These are phyloP conservation scores for Podaxis carcinomalis DNA, from an alignment of 768 basidiomycete genomes.

Conservation along the genomic window DNA sequence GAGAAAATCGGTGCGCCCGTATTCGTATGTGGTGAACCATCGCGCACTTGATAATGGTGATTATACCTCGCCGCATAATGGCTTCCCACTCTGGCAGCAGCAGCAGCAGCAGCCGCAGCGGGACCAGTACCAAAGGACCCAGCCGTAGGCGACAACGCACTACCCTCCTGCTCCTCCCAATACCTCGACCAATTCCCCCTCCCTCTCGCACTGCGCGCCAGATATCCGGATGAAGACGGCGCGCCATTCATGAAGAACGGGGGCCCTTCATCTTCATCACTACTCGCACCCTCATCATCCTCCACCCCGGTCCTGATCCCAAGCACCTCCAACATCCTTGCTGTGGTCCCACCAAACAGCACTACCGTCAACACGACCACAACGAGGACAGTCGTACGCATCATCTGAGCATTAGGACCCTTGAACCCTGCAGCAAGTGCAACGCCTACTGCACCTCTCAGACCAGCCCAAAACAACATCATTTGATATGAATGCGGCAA, in stretches of 20 bases:
- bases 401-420: constrained; percentile 86
- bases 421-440: constrained; percentile 95
- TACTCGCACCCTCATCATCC: constrained; percentile 70
- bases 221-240: constrained; percentile 15
- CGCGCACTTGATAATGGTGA: constrained; percentile 27
- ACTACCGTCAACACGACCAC: constrained; percentile 95
- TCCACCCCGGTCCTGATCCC: constrained; percentile 95
- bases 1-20: constrained; percentile 44
- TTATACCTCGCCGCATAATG: constrained; percentile 62
- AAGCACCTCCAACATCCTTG: constrained; percentile 94
- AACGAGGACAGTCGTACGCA: constrained; percentile 90
- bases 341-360: constrained; percentile 95
- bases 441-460: constrained; percentile 96
- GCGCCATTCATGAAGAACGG: constrained; percentile 23
- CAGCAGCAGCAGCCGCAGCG: constrained; percentile 17
- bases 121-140: background rate
- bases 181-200: constrained; percentile 35
- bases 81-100: constrained; percentile 43
- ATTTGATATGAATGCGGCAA: constrained; percentile 97
- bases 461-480: constrained; percentile 99
- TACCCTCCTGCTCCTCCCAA: constrained; percentile 40
- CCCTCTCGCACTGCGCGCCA: constrained; percentile 31
- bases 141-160: constrained; percentile 26
- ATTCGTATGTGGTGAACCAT: constrained; percentile 11
- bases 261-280: constrained; percentile 47